Percentiles rank a stretch among this genome's conserved stretches.
phyloP scores from a whole-genome alignment of 805 yeast species.

The Nakazawaea holstii region DNA sequence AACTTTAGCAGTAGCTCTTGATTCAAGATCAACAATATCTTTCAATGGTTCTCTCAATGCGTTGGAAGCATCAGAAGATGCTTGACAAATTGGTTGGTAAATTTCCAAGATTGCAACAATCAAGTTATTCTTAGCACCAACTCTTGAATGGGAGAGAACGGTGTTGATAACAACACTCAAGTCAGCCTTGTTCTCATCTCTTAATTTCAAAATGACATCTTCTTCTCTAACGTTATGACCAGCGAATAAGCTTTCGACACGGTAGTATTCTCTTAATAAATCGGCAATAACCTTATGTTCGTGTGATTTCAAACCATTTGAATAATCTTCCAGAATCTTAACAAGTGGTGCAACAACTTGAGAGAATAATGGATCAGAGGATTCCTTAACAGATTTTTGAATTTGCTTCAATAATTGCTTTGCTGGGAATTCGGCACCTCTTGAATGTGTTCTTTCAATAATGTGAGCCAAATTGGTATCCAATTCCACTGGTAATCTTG shows the following conservation, averaged over 20 bases:
- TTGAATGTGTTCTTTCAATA: conserved; percentile 57
- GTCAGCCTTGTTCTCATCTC: conserved; percentile 82
- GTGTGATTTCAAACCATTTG: conserved; percentile 75
- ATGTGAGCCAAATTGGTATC: conserved; percentile 61
- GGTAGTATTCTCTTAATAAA: conserved; percentile 66
- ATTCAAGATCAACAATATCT: conserved; percentile 79
- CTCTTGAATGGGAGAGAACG: conserved; percentile 87
- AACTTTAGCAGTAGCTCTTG: conserved; percentile 88
- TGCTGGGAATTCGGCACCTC: conserved; percentile 90
- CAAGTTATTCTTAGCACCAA: conserved; percentile 87
- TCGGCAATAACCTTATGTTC: conserved; percentile 72
- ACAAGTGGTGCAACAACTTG: conserved; percentile 69
- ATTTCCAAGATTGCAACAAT: conserved; percentile 78
- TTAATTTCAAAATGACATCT: conserved; percentile 76
- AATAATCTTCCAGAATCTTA: conserved; percentile 63
- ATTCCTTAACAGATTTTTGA: conserved; percentile 51
- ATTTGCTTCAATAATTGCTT: conserved; percentile 71
- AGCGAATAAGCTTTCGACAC: conserved; percentile 72
- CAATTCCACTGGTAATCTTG: conserved; percentile 77
- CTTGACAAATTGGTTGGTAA: conserved; percentile 75
- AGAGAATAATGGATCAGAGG: conserved; percentile 45
- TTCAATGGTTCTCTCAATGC: conserved; percentile 68
- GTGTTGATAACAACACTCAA: conserved; percentile 65
- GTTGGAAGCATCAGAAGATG: conserved; percentile 60
- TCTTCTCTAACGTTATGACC: conserved; percentile 80